These are phyloP conservation scores for Beauveria sp. DNA, from an alignment of 2,329 filamentous ascomycete genomes.

Conservation along the genomic window DNA sequence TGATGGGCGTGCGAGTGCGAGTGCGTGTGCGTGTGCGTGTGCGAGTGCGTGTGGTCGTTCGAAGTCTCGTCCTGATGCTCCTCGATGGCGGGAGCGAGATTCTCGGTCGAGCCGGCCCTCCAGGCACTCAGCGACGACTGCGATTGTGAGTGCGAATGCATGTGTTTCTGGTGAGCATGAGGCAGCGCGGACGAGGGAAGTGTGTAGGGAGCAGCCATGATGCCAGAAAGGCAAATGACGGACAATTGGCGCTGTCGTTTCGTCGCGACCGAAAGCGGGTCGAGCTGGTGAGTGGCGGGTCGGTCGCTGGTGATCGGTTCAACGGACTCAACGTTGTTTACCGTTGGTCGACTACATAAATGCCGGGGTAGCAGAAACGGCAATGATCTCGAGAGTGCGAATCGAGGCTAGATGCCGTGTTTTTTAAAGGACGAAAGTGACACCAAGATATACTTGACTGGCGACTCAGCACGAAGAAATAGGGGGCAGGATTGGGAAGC, in stretches of 20 bases:
- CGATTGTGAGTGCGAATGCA: slow-evolving; percentile 32
- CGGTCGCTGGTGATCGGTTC: background rate
- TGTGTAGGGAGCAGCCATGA: slow-evolving; percentile 45
- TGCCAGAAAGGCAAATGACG: slow-evolving; percentile 7
- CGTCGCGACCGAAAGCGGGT: slow-evolving; percentile 12
- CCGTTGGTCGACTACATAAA: background rate
- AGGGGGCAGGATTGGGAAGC: slow-evolving; percentile 1
- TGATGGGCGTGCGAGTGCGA: slow-evolving; percentile 18
- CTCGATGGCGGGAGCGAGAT: slow-evolving; percentile 24
- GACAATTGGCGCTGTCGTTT: background rate
- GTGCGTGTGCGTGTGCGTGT: slow-evolving; percentile 17
- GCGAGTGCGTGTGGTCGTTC: slow-evolving; percentile 18
- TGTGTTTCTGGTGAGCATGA: slow-evolving; percentile 37
- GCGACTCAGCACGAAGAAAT: background rate
- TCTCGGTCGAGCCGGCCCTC: slow-evolving; percentile 26
- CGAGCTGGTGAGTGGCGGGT: background rate
- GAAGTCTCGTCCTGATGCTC: slow-evolving; percentile 23
- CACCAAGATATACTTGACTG: background rate
- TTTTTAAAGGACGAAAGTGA: background rate
- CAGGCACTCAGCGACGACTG: slow-evolving; percentile 33
- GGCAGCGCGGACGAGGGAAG: slow-evolving; percentile 44
- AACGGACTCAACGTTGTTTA: background rate
- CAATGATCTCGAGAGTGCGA: background rate
- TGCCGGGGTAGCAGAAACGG: background rate
- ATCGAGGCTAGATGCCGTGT: background rate